Base-by-base conservation (phyloP, 2,329 filamentous ascomycete genomes). In the Arthrobotrys musiformis region DNA sequence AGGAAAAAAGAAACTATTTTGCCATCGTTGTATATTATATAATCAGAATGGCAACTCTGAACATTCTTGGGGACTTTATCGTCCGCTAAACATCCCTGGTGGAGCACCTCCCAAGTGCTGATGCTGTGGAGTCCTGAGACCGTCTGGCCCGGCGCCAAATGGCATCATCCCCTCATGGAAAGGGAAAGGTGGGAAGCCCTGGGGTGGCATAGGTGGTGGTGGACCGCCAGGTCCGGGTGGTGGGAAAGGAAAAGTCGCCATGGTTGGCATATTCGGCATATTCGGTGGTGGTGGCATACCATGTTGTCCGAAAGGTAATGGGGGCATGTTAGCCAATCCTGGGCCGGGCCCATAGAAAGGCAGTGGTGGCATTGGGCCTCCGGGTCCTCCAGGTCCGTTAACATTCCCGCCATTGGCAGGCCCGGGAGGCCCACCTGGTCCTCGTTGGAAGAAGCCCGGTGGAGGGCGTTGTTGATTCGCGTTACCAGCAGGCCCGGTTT, bases 91-190 rank as follows among this genome's bases (percentile, higher is more conserved):
- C 73, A 77, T 77, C 3, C 73, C 73, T 4, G 73, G 72, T n/a
- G 72, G 73, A 24, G 54, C 54, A 13, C 73, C 73, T 15, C 73
- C 73, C 19, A 70, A 24, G 24, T 77, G 73, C 28, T 77, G 72
- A 40, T 70, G 66, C 28, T 77, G 73, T 28, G 73, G 73, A 22
- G 60, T 70, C n/a, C 73, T 77, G 50, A 77, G 40, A 2, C 58
- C 73, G 11, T 77, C 73, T n/a, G 73, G 73, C 15, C 73, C 73
- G 8, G 40, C 72, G 26, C 52, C 58, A 26, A 70, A 70, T 2
- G 66, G 66, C 66, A 77, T 77, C 73, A 77, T 77, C 2, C 73
- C 73, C 26, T 77, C 73, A 24, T 70, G 73, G 30, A 77, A 77
- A 17, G 66, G 73, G 26, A 77, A 77, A 7, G 73, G 73, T n/a